Percentiles rank a stretch among this genome's conserved stretches.
Conservation (phyloP, 2,329 filamentous ascomycete species). For the Alternaria sp. region DNA sequence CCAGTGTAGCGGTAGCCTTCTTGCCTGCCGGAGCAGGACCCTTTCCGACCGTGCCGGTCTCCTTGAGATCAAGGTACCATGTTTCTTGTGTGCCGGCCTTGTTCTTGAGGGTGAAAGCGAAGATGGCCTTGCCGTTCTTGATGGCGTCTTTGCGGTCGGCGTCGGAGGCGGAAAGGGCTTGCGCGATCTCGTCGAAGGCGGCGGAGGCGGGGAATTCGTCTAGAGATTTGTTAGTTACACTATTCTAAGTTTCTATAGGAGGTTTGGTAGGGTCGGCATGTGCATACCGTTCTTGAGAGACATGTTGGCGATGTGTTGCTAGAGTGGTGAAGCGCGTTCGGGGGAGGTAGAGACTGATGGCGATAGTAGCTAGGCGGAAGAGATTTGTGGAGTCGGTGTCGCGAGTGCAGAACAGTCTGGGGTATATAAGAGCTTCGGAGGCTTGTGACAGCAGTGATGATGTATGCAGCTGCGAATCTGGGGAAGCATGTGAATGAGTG, state of each 20-base stretch:
- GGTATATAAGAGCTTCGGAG: conserved; percentile 28
- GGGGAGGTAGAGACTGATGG: neutral
- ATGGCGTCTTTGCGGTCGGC: conserved; percentile 84
- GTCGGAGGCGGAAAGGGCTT: conserved; percentile 70
- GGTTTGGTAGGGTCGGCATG: neutral
- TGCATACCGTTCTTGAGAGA: conserved; percentile 40
- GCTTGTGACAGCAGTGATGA: conserved; percentile 32
- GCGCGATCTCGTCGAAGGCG: conserved; percentile 88
- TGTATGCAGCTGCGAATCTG: conserved; percentile 15
- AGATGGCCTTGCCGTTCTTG: conserved; percentile 86
- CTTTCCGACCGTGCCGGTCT: conserved; percentile 80
- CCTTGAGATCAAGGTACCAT: conserved; percentile 97
- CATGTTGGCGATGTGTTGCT: conserved; percentile 29
- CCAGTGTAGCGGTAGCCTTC: conserved; percentile 88
- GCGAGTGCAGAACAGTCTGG: conserved; percentile 3
- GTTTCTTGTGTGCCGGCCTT: conserved; percentile 75
- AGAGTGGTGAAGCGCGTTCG: neutral
- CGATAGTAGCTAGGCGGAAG: neutral
- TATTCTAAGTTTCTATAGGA: neutral
- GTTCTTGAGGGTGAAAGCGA: conserved; percentile 94
- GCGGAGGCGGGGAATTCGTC: conserved; percentile 82
- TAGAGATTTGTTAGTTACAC: conserved; percentile 13
- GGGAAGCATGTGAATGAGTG: conserved; percentile 32
- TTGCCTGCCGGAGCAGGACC: conserved; percentile 71
- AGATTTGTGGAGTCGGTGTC: neutral